Conservation (phyloP, 1,139 yeast genomes). For the Diutina neorugosa region DNA sequence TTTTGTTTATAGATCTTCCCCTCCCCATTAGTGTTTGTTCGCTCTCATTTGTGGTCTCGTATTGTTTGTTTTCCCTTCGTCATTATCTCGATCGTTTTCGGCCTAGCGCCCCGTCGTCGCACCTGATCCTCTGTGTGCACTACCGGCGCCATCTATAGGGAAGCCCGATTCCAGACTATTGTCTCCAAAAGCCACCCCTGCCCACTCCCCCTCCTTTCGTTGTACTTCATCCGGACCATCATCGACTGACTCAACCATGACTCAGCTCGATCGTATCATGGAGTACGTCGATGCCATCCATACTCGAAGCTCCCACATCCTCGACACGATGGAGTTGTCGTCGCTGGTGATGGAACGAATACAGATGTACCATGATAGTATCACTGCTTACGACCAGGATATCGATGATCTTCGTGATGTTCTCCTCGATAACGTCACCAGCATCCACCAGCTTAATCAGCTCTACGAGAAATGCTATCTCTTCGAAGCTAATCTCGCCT, state of each 20-base stretch:
- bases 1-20: no score
- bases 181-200: neutral
- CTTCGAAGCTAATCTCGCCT: conserved; percentile 22
- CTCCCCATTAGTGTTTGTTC: neutral
- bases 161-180: neutral
- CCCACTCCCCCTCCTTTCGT: neutral
- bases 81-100: neutral
- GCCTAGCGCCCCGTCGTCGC: neutral
- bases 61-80: neutral
- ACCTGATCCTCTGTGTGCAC: neutral
- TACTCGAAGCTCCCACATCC: conserved; percentile 6
- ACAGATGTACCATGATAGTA: conserved; percentile 12
- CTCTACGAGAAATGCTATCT: conserved; percentile 22
- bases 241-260: no score
- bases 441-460: conserved; percentile 17
- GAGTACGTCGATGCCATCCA: neutral
- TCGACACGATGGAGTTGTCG: conserved; percentile 7
- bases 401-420: conserved; percentile 19
- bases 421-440: conserved; percentile 14
- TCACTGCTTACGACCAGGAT: conserved; percentile 17
- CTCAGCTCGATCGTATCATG: neutral
- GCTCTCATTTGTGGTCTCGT: no score
- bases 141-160: neutral
- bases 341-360: conserved; percentile 9
- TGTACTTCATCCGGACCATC: no score